phyloP scores from a whole-genome alignment of 768 basidiomycete genomes.

The Pulveroboletus sp. region DNA sequence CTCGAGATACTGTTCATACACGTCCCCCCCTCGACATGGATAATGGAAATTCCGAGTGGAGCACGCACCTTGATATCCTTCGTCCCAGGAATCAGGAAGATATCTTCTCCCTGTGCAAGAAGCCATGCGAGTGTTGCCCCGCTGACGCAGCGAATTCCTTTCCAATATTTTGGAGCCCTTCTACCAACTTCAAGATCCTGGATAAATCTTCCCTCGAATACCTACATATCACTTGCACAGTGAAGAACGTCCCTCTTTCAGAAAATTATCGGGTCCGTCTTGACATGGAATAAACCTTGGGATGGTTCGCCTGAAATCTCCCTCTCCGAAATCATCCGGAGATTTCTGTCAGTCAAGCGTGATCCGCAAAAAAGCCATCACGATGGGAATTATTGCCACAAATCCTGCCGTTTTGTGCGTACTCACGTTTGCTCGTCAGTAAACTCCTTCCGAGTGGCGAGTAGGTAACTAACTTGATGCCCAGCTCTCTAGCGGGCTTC shows the following conservation, averaged over 20 bases:
- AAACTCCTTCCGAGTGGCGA: slow-evolving; percentile 50
- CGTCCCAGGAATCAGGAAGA: slow-evolving; percentile 41
- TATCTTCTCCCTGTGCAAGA: slow-evolving; percentile 34
- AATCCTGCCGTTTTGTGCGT: neutral
- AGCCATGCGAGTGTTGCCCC: slow-evolving; percentile 39
- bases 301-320: slow-evolving; percentile 23
- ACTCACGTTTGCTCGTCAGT: slow-evolving; percentile 40
- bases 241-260: too few species aligned
- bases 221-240: too few species aligned
- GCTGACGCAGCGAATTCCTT: slow-evolving; percentile 29
- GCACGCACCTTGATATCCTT: slow-evolving; percentile 28
- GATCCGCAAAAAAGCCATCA: neutral
- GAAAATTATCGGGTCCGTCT: neutral
- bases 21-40: neutral
- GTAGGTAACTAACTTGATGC: slow-evolving; percentile 47
- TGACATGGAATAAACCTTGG: slow-evolving; percentile 24
- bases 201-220: too few species aligned
- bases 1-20: slow-evolving; percentile 33
- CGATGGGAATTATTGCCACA: neutral
- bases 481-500: slow-evolving; percentile 44
- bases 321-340: slow-evolving; percentile 29
- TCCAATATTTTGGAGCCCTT: too few species aligned
- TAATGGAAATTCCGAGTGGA: neutral
- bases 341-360: slow-evolving; percentile 22
- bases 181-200: too few species aligned